Conservation (phyloP, 805 yeast species). For the Kuraishia piskuri region DNA sequence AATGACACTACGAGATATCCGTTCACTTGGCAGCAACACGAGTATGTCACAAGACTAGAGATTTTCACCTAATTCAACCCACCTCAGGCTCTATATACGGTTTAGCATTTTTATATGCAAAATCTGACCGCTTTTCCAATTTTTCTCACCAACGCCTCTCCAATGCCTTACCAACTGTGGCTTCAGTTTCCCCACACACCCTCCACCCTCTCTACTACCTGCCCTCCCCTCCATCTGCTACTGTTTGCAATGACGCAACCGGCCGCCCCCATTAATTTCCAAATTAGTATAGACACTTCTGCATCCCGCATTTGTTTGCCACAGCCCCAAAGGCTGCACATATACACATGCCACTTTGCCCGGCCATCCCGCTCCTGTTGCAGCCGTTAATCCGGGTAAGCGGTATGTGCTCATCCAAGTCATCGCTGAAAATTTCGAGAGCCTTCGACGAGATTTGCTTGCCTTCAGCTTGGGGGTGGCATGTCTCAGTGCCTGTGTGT, state of each 20-base stretch:
- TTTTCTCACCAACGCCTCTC: background rate
- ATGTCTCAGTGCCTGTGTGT: background rate
- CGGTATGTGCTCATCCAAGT: background rate
- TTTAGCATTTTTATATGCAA: background rate
- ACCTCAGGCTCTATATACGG: too few species aligned
- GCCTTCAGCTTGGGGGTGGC: background rate
- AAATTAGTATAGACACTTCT: background rate
- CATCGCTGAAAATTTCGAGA: constrained; percentile 1
- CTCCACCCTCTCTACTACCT: background rate
- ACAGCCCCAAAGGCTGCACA: background rate
- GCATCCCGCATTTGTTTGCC: too few species aligned
- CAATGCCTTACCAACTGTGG: background rate
- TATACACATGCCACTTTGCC: too few species aligned
- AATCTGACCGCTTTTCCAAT: background rate
- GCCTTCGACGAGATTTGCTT: background rate
- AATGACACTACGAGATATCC: too few species aligned
- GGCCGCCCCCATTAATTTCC: background rate
- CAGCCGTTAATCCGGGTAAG: background rate
- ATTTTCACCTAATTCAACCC: too few species aligned
- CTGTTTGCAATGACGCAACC: background rate
- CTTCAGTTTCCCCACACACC: background rate
- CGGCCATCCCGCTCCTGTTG: background rate
- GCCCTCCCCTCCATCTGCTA: background rate
- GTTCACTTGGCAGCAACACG: background rate
- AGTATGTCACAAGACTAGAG: too few species aligned